Base-by-base conservation (phyloP, 306 rosid genomes). In the Citrullus amarus region DNA sequence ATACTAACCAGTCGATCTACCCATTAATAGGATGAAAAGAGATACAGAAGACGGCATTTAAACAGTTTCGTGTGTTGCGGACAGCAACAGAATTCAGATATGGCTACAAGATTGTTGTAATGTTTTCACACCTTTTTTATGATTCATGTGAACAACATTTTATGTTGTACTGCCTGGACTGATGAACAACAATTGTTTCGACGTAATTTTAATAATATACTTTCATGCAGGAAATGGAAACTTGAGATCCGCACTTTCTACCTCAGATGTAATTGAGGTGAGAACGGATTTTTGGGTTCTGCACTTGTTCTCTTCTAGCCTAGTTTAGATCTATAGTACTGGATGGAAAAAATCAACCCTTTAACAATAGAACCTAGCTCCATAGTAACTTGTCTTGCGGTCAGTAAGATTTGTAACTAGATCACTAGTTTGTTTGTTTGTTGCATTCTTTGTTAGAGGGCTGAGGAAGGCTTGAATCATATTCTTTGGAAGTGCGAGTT, bases 41-140 rank as follows among this genome's bases (percentile, higher is more conserved):
- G 84, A 88, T 95, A 84, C 96, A 95, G 85, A 87, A 92, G 88
- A 83, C 97, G 4, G 99, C 99, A 50, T 79, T 92, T 73, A 92
- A 91, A 89, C 97, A 92, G 88, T 75, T 83, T 57, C 87, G 88
- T 11, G 88, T 85, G 1, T 82, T 95, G 87, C 92, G 87, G 38
- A 34, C 86, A 28, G 97, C 96, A 72, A 89, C 92, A 44, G 90
- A 91, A 9, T 92, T 95, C 88, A 89, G 97, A 95, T 95, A 95
- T 69, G 99, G 99, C 91, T 95, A 95, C 92, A 95, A 95, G 82
- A 81, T 95, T 80, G 86, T 95, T 44, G 99, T 92, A 95, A 88
- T 86, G 80, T 39, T 84, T 79, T 22, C 83, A 62, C 36, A 74
- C 58, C 83, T 20, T 44, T 15, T 46, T 28, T 61, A 14, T 41